Evolutionary conservation across 148 eudicot species (phyloP).

Genomic region (Vaccinium darrowii): DNA sequence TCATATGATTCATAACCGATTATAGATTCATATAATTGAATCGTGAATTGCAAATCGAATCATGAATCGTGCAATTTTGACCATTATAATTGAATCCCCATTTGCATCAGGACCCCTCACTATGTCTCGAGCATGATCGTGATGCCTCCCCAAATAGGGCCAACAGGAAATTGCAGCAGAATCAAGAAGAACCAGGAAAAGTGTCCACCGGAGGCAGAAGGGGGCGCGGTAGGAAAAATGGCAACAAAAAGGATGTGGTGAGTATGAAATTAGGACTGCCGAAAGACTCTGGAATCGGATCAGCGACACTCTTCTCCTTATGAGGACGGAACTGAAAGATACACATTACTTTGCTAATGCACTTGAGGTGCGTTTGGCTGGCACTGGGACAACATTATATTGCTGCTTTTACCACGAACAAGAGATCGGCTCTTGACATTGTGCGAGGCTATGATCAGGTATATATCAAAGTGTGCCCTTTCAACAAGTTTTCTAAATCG

Average conservation of each 20-base stretch:
- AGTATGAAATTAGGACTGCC: constrained; percentile 50
- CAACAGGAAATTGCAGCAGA: background rate
- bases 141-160: background rate
- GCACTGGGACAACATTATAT: constrained; percentile 45
- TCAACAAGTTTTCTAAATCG: constrained; percentile 40
- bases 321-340: constrained; percentile 29
- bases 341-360: constrained; percentile 36
- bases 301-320: constrained; percentile 31
- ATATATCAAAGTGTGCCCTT: constrained; percentile 46
- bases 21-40: too few species aligned
- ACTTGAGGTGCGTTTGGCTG: constrained; percentile 43
- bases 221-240: constrained; percentile 5
- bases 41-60: too few species aligned
- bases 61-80: too few species aligned
- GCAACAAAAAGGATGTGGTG: constrained; percentile 29
- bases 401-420: constrained; percentile 20
- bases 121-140: background rate
- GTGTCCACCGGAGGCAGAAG: constrained; percentile 1
- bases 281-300: constrained; percentile 34
- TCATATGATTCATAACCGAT: too few species aligned
- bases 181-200: background rate
- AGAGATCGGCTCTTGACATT: constrained; percentile 37
- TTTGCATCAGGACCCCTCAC: constrained; percentile 13
- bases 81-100: background rate
- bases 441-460: constrained; percentile 37